Evolutionary conservation across 202 grass and related monocot species (phyloP).

Genomic region (Zoysia matrella): DNA sequence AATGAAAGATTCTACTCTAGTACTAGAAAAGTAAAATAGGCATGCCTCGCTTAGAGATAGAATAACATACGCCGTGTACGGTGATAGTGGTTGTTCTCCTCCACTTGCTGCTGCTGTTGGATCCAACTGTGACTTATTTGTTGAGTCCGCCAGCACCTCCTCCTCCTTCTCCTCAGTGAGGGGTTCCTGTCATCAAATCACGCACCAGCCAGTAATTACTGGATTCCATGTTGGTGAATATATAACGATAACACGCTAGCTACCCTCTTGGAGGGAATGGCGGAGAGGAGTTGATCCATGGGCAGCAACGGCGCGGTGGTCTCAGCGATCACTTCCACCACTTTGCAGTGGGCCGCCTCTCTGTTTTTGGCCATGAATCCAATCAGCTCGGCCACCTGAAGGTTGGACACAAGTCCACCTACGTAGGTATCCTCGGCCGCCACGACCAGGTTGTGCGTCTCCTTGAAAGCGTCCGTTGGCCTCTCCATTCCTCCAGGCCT

Average conservation of each 20-base stretch:
- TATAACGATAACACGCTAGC: too few relatives aligned
- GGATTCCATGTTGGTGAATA: too few relatives aligned
- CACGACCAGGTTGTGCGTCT: slow-evolving; percentile 92
- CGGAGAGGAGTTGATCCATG: slow-evolving; percentile 76
- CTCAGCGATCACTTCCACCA: slow-evolving; percentile 82
- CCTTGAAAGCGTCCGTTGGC: slow-evolving; percentile 92
- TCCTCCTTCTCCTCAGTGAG: background rate
- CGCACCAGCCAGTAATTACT: too few relatives aligned
- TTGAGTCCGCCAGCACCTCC: background rate
- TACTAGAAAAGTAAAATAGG: too few relatives aligned
- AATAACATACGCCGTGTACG: slow-evolving; percentile 6
- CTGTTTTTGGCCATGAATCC: slow-evolving; percentile 73
- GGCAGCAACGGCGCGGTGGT: slow-evolving; percentile 68
- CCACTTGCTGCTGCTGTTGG: background rate
- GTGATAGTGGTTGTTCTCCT: slow-evolving; percentile 29
- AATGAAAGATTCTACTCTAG: too few relatives aligned
- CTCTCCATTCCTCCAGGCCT: slow-evolving; percentile 94
- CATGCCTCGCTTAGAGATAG: too few relatives aligned
- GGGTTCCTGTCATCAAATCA: slow-evolving; percentile 31
- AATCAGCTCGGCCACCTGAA: slow-evolving; percentile 93
- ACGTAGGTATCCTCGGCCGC: slow-evolving; percentile 72
- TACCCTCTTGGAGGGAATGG: slow-evolving; percentile 66
- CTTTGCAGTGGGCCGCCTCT: slow-evolving; percentile 70
- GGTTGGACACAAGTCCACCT: slow-evolving; percentile 85
- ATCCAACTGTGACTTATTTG: background rate